Base-by-base conservation (phyloP, 495 filamentous ascomycete genomes). In the Penicillium turbatum region DNA sequence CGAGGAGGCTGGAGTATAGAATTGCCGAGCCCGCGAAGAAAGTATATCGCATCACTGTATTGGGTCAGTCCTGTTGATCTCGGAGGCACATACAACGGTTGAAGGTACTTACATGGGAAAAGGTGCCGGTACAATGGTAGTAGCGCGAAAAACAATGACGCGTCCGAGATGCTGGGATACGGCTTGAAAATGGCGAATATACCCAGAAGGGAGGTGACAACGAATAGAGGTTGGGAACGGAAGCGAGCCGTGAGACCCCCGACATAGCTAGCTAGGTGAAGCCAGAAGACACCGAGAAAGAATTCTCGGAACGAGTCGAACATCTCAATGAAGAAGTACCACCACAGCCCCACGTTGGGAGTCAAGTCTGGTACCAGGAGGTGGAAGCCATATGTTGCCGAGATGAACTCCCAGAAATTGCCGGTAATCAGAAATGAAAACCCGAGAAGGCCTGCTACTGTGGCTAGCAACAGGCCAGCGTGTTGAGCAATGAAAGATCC, bases 301-400 rank as follows among this genome's bases (percentile, higher is more conserved):
- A 98, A 97, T 44, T 87, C 86, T 19, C 93, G 84, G 79, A 98
- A 98, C 5, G 90, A 92, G 70, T 98, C 93, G 67, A 98, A 98
- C 83, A 98, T 98, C 72, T 98, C 93, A 60, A 92, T 95, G 73
- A 98, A 97, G 71, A 97, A 98, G 73, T 98, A 98, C 93, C 93
- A 98, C 93, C 93, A 98, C 0, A 98, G 79, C 2, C 93, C 93
- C 35, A 95, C 85, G 57, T 97, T 98, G 19, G 93, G 93, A 0
- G 92, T 92, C 38, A 98, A 76, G 71, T 97, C 95, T 1, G 91
- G 91, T 4, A 98, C 83, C 3, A 93, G 82, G 12, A 98, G 78
- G 60, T 92, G 90, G 24, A 95, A 87, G 50, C 92, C 90, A 65
- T 98, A 98, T 1, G 92, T 96, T 10, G 90, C 88, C 2, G 80